A percentile compares a stretch with the other conserved stretches of the same genome.
These are phyloP conservation scores for Kodamaea sagamina DNA, from an alignment of 805 yeast species.

Conservation along the genomic window DNA sequence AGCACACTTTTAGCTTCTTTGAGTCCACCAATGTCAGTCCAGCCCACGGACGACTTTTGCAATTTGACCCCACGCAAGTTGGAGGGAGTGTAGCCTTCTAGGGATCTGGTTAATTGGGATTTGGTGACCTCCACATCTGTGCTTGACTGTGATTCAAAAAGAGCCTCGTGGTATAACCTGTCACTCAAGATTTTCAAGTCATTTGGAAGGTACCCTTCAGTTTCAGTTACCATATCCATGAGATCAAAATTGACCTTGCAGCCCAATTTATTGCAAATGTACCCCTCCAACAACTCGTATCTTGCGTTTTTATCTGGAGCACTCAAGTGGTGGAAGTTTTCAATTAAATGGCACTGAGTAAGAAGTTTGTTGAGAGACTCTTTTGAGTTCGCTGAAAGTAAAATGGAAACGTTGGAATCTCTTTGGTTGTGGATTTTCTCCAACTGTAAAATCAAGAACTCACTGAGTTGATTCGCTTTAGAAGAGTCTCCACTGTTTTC, in stretches of 20 bases:
- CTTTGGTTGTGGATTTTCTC: slow-evolving; percentile 48
- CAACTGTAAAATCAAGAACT: slow-evolving; percentile 50
- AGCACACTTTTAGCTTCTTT: slow-evolving; percentile 71
- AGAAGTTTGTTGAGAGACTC: slow-evolving; percentile 63
- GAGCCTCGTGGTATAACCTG: slow-evolving; percentile 59
- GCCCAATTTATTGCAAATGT: slow-evolving; percentile 29
- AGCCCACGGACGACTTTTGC: slow-evolving; percentile 70
- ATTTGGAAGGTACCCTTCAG: slow-evolving; percentile 88
- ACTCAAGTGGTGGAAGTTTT: slow-evolving; percentile 56
- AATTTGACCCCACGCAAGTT: slow-evolving; percentile 83
- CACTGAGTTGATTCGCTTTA: slow-evolving; percentile 64
- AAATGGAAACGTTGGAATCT: slow-evolving; percentile 49
- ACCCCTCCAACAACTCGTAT: slow-evolving; percentile 45
- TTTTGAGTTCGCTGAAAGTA: slow-evolving; percentile 65
- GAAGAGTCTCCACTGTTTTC: slow-evolving; percentile 57
- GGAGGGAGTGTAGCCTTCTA: slow-evolving; percentile 75
- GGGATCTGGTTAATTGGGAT: slow-evolving; percentile 53
- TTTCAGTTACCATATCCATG: slow-evolving; percentile 55
- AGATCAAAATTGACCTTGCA: slow-evolving; percentile 43
- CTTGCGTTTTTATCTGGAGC: slow-evolving; percentile 73
- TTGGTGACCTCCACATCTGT: slow-evolving; percentile 22
- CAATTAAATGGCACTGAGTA: slow-evolving; percentile 69
- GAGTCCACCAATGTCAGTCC: slow-evolving; percentile 92
- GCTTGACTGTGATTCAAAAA: slow-evolving; percentile 20
- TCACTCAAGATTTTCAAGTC: slow-evolving; percentile 75